Base-by-base conservation (phyloP, 306 rosid genomes). In the Quercus aquifolioides region DNA sequence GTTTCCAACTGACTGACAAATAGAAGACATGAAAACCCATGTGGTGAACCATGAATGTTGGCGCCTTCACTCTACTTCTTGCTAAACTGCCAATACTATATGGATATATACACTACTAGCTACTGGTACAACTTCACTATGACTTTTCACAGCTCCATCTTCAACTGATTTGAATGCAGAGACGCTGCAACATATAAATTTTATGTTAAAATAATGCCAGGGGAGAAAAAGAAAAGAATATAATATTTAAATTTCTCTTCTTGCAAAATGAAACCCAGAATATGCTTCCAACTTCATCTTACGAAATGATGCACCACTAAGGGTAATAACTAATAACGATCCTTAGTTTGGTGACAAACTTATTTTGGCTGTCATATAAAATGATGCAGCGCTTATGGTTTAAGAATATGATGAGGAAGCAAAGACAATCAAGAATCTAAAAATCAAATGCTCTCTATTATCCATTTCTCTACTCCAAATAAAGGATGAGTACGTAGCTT, bases 71-170 rank as follows among this genome's bases (percentile, higher is more conserved):
- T 85, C 87, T 81, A 82, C 88, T 84, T 82, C 85, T 77, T 74
- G 85, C 92, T 90, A 79, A 49, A 88, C 76, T 85, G 85, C 90
- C 85, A 86, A 81, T 77, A 85, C 90, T 86, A 91, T 87, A 88
- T 86, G 85, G 71, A 49, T 95, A 92, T 95, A 84, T 89, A 92
- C 99, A 92, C 86, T 79, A 82, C 57, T 83, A 76, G 81, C 90
- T 88, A 67, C 86, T 59, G 15, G 85, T 72, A 79, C 81, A 80
- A 78, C 78, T 87, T 74, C 75, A 83, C 67, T 72, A 69, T 52
- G 72, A 74, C 46, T 41, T 81, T 86, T 95, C 89, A 89, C 70
- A 84, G 90, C 88, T 95, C 97, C 94, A 90, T 94, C 97, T 94
- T 91, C 92, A 95, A 79, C 73, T 91, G 97, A 84, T 90, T 87